These are phyloP conservation scores for Fraxinus dipetala DNA, from an alignment of 305 asterid species.

Conservation along the genomic window DNA sequence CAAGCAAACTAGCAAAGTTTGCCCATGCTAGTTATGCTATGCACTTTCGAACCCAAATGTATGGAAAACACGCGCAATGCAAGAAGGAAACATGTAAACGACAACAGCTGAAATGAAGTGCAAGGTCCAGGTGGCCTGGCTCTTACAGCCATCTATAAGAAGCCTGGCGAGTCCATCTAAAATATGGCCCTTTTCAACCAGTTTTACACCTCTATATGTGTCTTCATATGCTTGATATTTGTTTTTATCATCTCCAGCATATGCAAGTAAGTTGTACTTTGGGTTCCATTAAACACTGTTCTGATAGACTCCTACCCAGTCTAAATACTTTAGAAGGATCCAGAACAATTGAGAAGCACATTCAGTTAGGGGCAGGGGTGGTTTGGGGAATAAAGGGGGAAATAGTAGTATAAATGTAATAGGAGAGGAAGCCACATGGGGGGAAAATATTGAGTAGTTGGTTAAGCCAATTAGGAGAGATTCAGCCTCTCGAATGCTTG, in stretches of 20 bases:
- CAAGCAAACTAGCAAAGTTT: not conserved
- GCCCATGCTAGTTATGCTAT: conserved; percentile 24
- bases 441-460: no score
- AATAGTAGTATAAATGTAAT: no score
- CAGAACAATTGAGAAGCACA: no score
- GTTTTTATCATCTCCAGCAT: conserved; percentile 96
- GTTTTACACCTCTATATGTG: not conserved
- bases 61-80: conserved; percentile 65
- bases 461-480: no score
- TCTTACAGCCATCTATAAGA: not conserved
- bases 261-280: conserved; percentile 77
- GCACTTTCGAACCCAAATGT: conserved; percentile 84
- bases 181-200: not conserved
- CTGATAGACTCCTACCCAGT: not conserved
- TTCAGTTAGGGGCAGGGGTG: no score
- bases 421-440: no score
- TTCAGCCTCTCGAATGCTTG: no score
- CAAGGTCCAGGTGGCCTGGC: not conserved
- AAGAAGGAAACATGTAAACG: not conserved
- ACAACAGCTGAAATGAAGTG: not conserved
- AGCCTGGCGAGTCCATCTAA: not conserved
- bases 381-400: no score
- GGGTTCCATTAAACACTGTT: conserved; percentile 99
- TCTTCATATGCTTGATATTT: conserved; percentile 93
- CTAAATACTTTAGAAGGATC: no score